Conservation (phyloP, 257 asterid species). For the Henckelia pumila region DNA sequence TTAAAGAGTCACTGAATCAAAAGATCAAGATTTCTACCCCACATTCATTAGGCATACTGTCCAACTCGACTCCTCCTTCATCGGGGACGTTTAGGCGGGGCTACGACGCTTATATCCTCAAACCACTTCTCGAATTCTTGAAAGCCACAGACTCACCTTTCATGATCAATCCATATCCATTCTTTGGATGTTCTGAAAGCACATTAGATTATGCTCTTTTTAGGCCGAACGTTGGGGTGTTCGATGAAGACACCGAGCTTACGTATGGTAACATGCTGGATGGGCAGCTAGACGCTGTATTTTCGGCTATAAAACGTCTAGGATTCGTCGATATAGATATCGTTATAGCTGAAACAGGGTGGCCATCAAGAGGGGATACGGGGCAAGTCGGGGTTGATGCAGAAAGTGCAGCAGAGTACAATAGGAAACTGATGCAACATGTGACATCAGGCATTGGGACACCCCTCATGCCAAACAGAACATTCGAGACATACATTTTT, state of each 20-base stretch:
- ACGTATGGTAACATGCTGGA: slow-evolving; percentile 48
- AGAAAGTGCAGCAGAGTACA: slow-evolving; percentile 40
- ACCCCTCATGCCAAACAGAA: slow-evolving; percentile 44
- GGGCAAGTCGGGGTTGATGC: slow-evolving; percentile 37
- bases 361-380: slow-evolving; percentile 49
- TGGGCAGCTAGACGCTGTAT: slow-evolving; percentile 50
- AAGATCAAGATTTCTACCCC: slow-evolving; percentile 41
- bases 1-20: slow-evolving; percentile 33
- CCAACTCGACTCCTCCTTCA: slow-evolving; percentile 51
- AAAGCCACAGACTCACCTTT: slow-evolving; percentile 36
- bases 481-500: slow-evolving; percentile 47
- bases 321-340: slow-evolving; percentile 36
- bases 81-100: slow-evolving; percentile 33
- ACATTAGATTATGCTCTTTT: slow-evolving; percentile 43
- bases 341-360: slow-evolving; percentile 50
- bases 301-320: slow-evolving; percentile 32
- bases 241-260: slow-evolving; percentile 29
- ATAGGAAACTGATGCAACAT: slow-evolving; percentile 34
- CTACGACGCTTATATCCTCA: slow-evolving; percentile 30
- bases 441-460: slow-evolving; percentile 47
- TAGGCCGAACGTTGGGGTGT: slow-evolving; percentile 33
- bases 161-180: slow-evolving; percentile 52
- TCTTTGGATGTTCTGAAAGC: slow-evolving; percentile 29
- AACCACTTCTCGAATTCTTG: slow-evolving; percentile 36
- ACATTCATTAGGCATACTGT: slow-evolving; percentile 44